Conservation (phyloP, 805 yeast species). For the Nakazawaea populi region DNA sequence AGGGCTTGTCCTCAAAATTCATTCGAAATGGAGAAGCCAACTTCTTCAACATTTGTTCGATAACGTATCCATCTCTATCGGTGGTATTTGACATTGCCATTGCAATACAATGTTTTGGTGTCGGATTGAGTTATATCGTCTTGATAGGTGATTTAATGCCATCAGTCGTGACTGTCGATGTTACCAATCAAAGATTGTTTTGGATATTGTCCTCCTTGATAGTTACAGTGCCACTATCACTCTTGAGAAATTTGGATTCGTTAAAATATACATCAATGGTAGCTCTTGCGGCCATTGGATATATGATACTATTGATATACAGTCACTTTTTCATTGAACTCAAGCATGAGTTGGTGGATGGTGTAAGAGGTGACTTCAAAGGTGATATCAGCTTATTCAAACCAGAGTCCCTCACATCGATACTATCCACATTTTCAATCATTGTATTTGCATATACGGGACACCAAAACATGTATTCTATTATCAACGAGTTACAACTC, state of each 20-base stretch:
- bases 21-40: constrained; percentile 59
- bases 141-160: constrained; percentile 78
- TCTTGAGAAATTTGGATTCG: constrained; percentile 57
- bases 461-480: constrained; percentile 74
- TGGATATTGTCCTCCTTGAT: constrained; percentile 49
- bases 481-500: constrained; percentile 61
- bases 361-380: constrained; percentile 35
- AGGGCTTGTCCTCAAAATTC: constrained; percentile 51
- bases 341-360: constrained; percentile 22
- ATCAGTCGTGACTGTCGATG: constrained; percentile 30
- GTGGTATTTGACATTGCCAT: constrained; percentile 72
- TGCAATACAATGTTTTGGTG: constrained; percentile 76
- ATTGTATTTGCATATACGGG: constrained; percentile 79
- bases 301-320: constrained; percentile 51
- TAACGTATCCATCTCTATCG: constrained; percentile 67
- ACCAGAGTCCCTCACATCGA: constrained; percentile 37
- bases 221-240: constrained; percentile 59
- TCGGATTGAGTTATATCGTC: constrained; percentile 63
- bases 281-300: constrained; percentile 61
- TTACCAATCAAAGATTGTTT: constrained; percentile 32
- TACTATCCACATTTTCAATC: constrained; percentile 63
- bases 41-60: constrained; percentile 63
- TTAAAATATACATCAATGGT: constrained; percentile 67
- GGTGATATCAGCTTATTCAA: constrained; percentile 36
- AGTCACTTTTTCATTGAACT: constrained; percentile 35